Evolutionary conservation across 306 rosid species (phyloP).

Genomic region (Vigna trinervia): DNA sequence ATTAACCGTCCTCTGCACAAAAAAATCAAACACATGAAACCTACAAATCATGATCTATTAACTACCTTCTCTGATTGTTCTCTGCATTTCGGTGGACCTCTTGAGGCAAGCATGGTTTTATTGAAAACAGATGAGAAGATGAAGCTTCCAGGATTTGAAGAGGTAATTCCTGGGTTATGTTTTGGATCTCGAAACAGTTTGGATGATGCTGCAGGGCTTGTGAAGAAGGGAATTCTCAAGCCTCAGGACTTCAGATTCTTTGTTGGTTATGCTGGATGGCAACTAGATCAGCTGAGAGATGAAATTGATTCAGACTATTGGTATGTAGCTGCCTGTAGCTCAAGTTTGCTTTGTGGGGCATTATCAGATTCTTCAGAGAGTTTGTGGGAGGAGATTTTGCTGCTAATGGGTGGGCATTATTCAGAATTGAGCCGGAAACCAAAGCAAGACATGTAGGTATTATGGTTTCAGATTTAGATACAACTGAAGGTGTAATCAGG

Average conservation of each 20-base stretch:
- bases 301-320: slow-evolving; percentile 94
- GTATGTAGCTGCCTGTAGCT: slow-evolving; percentile 98
- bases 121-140: slow-evolving; percentile 69
- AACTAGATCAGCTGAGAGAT: slow-evolving; percentile 87
- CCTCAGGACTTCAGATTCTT: slow-evolving; percentile 90
- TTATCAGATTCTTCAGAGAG: slow-evolving; percentile 71
- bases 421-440: slow-evolving; percentile 96
- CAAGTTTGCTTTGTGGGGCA: slow-evolving; percentile 68
- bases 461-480: slow-evolving; percentile 37
- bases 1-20: slow-evolving; percentile 94
- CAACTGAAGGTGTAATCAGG: slow-evolving; percentile 45
- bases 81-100: slow-evolving; percentile 93
- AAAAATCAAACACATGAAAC: slow-evolving; percentile 85
- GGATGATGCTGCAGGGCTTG: slow-evolving; percentile 85
- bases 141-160: slow-evolving; percentile 79
- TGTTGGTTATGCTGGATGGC: slow-evolving; percentile 99
- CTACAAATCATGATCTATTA: slow-evolving; percentile 82
- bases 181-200: slow-evolving; percentile 91
- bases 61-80: slow-evolving; percentile 91
- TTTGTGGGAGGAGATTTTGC: slow-evolving; percentile 93
- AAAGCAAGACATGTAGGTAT: slow-evolving; percentile 82
- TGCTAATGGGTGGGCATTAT: slow-evolving; percentile 93
- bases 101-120: slow-evolving; percentile 94
- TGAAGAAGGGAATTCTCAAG: slow-evolving; percentile 84
- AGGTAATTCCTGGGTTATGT: slow-evolving; percentile 89